These are phyloP conservation scores for Skeletonema grethae DNA, from an alignment of 108 stramenopile species.

Conservation along the genomic window DNA sequence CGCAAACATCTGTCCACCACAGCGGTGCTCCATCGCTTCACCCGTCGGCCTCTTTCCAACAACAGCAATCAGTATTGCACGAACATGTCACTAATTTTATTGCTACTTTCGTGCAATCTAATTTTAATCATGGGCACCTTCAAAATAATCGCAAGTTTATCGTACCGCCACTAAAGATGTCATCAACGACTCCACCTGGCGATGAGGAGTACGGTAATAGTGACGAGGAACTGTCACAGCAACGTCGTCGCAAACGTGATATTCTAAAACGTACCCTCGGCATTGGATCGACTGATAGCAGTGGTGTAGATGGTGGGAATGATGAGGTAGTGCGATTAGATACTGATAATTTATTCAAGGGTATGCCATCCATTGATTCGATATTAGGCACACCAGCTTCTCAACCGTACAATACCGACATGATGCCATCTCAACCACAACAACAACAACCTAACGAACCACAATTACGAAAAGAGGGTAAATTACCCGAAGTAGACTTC, in stretches of 20 bases:
- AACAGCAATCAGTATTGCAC: not conserved
- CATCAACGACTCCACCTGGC: not conserved
- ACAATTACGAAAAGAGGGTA: not conserved
- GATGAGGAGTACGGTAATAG: not conserved
- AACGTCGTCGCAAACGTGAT: conserved; percentile 18
- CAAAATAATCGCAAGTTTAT: not conserved
- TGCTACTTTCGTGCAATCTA: not conserved
- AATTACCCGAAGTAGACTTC: not conserved
- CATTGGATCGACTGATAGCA: not conserved
- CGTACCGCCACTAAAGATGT: not conserved
- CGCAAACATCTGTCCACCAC: not conserved
- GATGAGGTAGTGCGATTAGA: conserved; percentile 6
- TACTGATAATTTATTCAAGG: conserved; percentile 5
- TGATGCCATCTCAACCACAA: not conserved
- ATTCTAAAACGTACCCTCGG: conserved; percentile 27
- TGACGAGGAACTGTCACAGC: not conserved
- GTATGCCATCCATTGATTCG: conserved; percentile 2
- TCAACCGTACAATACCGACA: not conserved
- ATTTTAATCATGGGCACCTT: not conserved
- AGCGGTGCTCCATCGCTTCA: not conserved
- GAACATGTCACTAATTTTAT: not conserved
- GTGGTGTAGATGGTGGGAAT: not conserved
- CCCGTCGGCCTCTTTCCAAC: not conserved
- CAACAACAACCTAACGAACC: not conserved
- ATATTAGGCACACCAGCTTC: not conserved